Evolutionary conservation across 2,329 filamentous ascomycete species (phyloP).

Genomic region (Diaporthe citrichinensis): DNA sequence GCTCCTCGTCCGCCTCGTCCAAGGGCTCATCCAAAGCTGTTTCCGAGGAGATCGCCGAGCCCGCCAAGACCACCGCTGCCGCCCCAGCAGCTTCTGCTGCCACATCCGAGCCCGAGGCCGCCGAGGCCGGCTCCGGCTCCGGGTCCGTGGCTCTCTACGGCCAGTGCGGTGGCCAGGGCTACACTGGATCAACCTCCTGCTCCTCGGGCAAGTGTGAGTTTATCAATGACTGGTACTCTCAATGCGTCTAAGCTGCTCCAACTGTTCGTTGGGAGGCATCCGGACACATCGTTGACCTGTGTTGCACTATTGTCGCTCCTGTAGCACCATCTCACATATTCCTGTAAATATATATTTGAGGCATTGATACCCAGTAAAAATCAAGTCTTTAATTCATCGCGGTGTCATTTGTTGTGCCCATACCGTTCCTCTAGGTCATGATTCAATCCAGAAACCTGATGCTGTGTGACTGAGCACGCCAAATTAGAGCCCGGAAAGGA

Average conservation of each 20-base stretch:
- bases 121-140: not conserved
- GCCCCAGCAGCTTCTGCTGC: not conserved
- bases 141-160: not conserved
- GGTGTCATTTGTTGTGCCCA: rapidly evolving
- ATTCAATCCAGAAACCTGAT: not conserved
- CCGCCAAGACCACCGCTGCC: not conserved
- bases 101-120: not conserved
- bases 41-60: not conserved
- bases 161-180: not conserved
- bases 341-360: not conserved
- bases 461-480: not conserved
- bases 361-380: not conserved
- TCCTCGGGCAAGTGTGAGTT: not conserved
- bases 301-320: not conserved
- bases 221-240: not conserved
- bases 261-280: not conserved
- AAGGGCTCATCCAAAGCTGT: not conserved
- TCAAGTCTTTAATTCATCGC: not conserved
- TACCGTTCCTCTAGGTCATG: not conserved
- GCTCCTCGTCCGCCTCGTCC: not conserved
- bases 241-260: not conserved
- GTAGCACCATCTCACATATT: not conserved
- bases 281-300: not conserved
- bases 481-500: not conserved
- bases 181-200: not conserved